phyloP scores from a whole-genome alignment of 148 eudicot species.

The Beta vulgaris region DNA sequence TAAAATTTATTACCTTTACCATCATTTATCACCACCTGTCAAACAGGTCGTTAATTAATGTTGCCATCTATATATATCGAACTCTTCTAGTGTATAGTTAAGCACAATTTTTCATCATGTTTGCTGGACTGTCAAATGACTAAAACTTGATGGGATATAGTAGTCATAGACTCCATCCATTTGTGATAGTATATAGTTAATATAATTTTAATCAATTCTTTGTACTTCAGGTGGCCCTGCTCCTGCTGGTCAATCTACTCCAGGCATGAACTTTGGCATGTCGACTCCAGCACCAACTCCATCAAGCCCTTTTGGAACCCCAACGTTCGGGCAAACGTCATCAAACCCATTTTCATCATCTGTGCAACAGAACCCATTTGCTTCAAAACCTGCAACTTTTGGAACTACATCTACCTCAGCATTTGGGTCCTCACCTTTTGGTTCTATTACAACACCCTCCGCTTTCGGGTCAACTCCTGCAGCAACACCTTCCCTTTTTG shows the following conservation, averaged over 20 bases:
- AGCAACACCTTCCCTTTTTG: constrained; percentile 58
- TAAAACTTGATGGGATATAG: neutral
- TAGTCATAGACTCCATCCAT: neutral
- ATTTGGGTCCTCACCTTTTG: constrained; percentile 68
- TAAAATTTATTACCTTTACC: too few species aligned
- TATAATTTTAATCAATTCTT: neutral
- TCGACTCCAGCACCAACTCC: neutral
- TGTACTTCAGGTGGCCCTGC: constrained; percentile 14
- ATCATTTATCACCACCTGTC: too few species aligned
- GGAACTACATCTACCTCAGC: constrained; percentile 50
- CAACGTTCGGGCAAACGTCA: constrained; percentile 18
- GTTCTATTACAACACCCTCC: constrained; percentile 43
- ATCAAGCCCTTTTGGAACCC: constrained; percentile 5
- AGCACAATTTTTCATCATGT: too few species aligned
- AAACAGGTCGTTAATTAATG: too few species aligned
- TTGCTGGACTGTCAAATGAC: neutral
- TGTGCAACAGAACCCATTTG: constrained; percentile 58
- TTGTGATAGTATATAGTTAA: neutral
- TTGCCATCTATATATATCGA: too few species aligned
- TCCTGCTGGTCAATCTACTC: constrained; percentile 14
- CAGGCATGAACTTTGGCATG: constrained; percentile 16
- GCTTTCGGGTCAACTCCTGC: constrained; percentile 65
- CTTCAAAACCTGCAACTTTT: constrained; percentile 60
- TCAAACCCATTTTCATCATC: constrained; percentile 68
- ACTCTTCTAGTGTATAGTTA: too few species aligned